Conservation (phyloP, 768 basidiomycete species). For the Rhizopogon sp. region DNA sequence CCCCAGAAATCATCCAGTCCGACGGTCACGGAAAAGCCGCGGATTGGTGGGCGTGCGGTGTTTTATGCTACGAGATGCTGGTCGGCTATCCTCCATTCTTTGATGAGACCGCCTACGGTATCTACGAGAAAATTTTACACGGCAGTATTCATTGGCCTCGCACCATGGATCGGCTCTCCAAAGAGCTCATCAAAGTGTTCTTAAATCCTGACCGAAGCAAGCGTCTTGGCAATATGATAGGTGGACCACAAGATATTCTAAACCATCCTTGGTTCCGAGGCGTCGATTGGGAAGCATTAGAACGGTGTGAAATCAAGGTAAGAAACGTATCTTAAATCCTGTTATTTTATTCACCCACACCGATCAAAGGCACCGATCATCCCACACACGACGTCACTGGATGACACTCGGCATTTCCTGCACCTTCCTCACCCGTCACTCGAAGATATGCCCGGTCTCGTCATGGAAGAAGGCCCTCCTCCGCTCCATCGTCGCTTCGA, state of each 20-base stretch:
- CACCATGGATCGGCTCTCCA: slow-evolving; percentile 84
- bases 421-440: slow-evolving; percentile 69
- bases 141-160: slow-evolving; percentile 90
- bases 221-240: slow-evolving; percentile 88
- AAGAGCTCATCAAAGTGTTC: slow-evolving; percentile 83
- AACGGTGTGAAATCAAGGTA: slow-evolving; percentile 82
- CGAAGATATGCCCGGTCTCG: slow-evolving; percentile 79
- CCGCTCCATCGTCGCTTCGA: slow-evolving; percentile 63
- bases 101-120: slow-evolving; percentile 95
- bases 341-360: slow-evolving; percentile 1
- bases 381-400: slow-evolving; percentile 71
- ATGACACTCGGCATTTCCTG: slow-evolving; percentile 85
- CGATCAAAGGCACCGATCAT: slow-evolving; percentile 73
- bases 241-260: slow-evolving; percentile 87
- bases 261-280: slow-evolving; percentile 95
- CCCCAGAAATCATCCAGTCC: slow-evolving; percentile 96
- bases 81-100: slow-evolving; percentile 99
- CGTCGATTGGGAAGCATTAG: slow-evolving; percentile 87
- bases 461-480: slow-evolving; percentile 54
- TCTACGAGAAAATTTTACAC: slow-evolving; percentile 95
- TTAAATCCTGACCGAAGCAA: slow-evolving; percentile 89
- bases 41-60: slow-evolving; percentile 99
- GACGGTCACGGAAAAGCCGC: slow-evolving; percentile 98
- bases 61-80: slow-evolving; percentile 97
- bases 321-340: slow-evolving; percentile 18